These are phyloP conservation scores for Thalassiosira exigua DNA, from an alignment of 352 stramenopile genomes.

Conservation along the genomic window DNA sequence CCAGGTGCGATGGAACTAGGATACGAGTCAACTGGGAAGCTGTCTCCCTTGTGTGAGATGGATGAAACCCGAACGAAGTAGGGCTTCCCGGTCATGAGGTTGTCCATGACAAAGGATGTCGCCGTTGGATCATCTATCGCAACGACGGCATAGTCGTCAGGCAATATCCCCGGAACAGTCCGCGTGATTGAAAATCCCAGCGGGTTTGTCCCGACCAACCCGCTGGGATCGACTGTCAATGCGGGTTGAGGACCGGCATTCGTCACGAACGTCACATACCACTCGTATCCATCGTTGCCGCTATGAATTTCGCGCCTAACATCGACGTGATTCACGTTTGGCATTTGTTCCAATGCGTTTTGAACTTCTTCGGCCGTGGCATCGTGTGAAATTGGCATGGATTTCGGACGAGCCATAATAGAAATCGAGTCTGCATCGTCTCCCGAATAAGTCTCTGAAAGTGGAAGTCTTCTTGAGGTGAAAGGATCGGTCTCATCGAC, in stretches of 20 bases:
- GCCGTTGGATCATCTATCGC: constrained; percentile 48
- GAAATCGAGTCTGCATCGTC: constrained; percentile 36
- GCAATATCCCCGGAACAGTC: constrained; percentile 55
- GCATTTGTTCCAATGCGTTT: constrained; percentile 76
- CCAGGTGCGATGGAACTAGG: constrained; percentile 48
- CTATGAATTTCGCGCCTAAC: constrained; percentile 66
- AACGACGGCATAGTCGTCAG: constrained; percentile 68
- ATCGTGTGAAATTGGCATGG: constrained; percentile 71
- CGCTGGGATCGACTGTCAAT: constrained; percentile 51
- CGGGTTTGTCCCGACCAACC: constrained; percentile 57
- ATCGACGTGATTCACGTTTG: constrained; percentile 73
- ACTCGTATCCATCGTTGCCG: constrained; percentile 58
- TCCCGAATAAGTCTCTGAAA: constrained; percentile 84
- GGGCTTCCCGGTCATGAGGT: constrained; percentile 60
- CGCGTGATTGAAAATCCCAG: constrained; percentile 47
- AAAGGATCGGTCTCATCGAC: constrained; percentile 86
- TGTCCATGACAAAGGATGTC: constrained; percentile 46
- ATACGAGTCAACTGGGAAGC: constrained; percentile 35
- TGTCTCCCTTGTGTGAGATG: constrained; percentile 63
- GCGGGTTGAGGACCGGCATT: constrained; percentile 89
- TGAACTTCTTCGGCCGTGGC: constrained; percentile 67
- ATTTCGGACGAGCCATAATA: constrained; percentile 63
- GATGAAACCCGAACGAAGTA: constrained; percentile 74
- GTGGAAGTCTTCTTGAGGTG: constrained; percentile 84
- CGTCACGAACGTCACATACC: constrained; percentile 92